Evolutionary conservation across 2,329 filamentous ascomycete genomes (phyloP), one percentile per base, ranked within the genome.

Genomic region (Xylariaceae sp.): DNA sequence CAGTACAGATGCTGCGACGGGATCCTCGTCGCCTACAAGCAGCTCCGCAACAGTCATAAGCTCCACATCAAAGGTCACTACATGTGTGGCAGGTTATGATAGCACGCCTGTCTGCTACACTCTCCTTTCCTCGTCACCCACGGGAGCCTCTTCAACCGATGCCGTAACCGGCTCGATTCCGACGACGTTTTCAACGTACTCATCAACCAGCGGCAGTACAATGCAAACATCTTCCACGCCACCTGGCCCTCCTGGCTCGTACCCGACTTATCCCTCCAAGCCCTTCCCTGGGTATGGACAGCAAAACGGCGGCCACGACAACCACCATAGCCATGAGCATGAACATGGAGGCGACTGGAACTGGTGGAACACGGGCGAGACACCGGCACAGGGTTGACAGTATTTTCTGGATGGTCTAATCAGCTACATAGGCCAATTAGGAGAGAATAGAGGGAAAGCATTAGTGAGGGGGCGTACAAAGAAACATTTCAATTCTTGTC

Each of bases 41-140:
- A 51, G 41, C 41, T 23, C 36, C 6, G 26, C 15, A 11, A 10
- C 6, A 6, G 8, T 46, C 11, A 29, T 46, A 8, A 51, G 45
- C 29, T 16, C 39, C 18, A 11, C 23, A 21, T 39, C 27, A 45
- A 36, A 15, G 15, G 52, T 40, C 40, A 57, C 44, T 6, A 59
- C 56, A 18, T 61, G 56, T 27, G 30, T 58, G 7, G 35, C 32
- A 9, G 58, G 37, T 4, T 58, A 60, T 10, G 55, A 39, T 7
- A 23, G 29, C n/a, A 27, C 51, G n/a, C 55, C 46, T n/a, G 6
- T 49, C 32, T 60, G 57, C 44, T 57, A 50, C 21, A 18, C 43
- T 5, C 26, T 48, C 9, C 10, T 30, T 8, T 3, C 36, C 13
- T 37, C 53, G 13, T 11, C 50, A n/a, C 36, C 46, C 15, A 43